Base-by-base conservation (phyloP, 2,329 filamentous ascomycete species). In the Coleophoma cylindrospora region DNA sequence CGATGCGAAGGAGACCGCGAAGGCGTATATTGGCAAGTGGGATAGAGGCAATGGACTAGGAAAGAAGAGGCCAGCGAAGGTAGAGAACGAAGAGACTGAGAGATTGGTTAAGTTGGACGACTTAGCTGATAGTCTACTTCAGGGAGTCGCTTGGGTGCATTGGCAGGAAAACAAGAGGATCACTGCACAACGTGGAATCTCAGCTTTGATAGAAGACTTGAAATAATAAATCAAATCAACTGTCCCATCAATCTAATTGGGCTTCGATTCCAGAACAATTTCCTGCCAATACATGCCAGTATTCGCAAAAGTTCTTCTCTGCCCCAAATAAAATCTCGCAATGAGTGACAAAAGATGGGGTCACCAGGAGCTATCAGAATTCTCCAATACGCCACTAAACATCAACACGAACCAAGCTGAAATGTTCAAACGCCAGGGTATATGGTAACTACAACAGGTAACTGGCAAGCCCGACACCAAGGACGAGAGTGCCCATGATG, bases 121-220 rank as follows among this genome's bases (percentile, higher is more conserved):
- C 70, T 68, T 95, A 45, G 86, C 89, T 0, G 89, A 95, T 70
- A 87, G 84, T 63, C 69, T 94, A 22, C 65, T 94, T 48, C 89
- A 95, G 66, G 89, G 83, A 2, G 74, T 89, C 51, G 84, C 87
- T 3, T 92, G 87, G 83, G 67, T 89, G 36, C 75, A 83, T 53
- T 95, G 89, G 89, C 81, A 90, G 62, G 70, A 74, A 57, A 87
- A 87, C 57, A 70, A 68, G 54, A 62, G 61, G 22, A 56, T 55
- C 12, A 58, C 73, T 1, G 50, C 65, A 3, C 54, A 57, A 12
- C 47, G 65, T 32, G 67, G 69, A 12, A 63, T 64, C 27, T 59
- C 67, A 32, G 53, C 48, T 41, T 50, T 66, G 40, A 49, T 66
- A 43, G 58, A 62, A 45, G 12, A 48, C 27, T 10, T 27, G 4